Evolutionary conservation across 306 rosid species (phyloP), one percentile per base, ranked within the genome.

Genomic region (Argentina anserina): DNA sequence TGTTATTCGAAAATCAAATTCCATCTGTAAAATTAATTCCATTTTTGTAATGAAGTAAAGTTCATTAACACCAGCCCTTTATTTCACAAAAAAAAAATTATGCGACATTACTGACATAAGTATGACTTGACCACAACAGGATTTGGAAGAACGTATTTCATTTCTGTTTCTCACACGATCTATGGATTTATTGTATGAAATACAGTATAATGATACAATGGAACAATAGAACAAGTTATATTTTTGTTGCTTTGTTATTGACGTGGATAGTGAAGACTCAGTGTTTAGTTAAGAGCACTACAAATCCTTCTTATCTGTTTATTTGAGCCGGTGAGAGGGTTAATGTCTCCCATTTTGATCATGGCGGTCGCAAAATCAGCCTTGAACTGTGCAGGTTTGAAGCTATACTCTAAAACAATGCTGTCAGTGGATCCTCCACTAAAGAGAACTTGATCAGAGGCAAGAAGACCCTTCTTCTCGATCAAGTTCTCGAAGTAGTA

Each of bases 401-500:
- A 34, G 53, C 74, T 67, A 9, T 79, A 79, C 47, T 73, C 82
- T 0, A 58, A 31, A n/a, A 79, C 82, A 26, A 79, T 46, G 43
- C 37, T 72, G 50, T 79, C 75, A 3, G 76, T 77, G 18, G 76
- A 46, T 28, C 76, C 80, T 23, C 76, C 80, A 11, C 64, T 76
- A 13, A 64, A 78, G 5, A 78, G 77, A 39, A 55, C 61, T 42
- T 78, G 92, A 72, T 87, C 89, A 0, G 89, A 77, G 11, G 52
- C 79, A 34, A 87, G 86, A 73, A 87, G 86, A 34, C 87, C 92
- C 65, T 87, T 83, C 71, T 83, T 85, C 34, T 83, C 80, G 62
- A 87, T 77, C 52, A 87, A 75, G 47, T 87, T 85, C 67, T 85
- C 83, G 70, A 65, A 87, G 40, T 85, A 87, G 9, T 83, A 83